Base-by-base conservation (phyloP, 169 alveolate genomes). In the Eimeria acervulina region DNA sequence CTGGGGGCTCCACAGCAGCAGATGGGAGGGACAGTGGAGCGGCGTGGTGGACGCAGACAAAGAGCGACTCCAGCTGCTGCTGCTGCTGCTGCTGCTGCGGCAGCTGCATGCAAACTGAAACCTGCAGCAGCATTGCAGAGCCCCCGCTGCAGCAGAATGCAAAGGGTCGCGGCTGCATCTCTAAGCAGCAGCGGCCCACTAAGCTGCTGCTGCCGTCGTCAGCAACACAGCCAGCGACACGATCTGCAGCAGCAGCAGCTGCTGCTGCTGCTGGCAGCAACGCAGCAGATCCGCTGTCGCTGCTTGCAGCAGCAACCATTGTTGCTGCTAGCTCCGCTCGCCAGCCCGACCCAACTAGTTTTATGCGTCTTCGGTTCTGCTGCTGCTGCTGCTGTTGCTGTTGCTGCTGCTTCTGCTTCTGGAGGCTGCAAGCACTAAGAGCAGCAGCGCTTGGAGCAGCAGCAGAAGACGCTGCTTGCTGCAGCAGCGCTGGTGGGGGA, bases 151-250 rank as follows among this genome's bases (percentile, higher is more conserved):
- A 83, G 91, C 91, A 83, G 74, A 83, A 52, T 0, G 10, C 51
- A 5, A 83, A 51, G 1, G 91, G 91, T 36, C 28, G 68, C 72
- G 91, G 91, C 68, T 83, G 72, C 91, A 83, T 83, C 72, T 83
- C 91, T 8, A 83, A 28, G 74, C n/a, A n/a, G 72, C 91, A 51
- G 52, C 36, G 44, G 26, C 91, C 91, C 13, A 83, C 91, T 23
- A 83, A 63, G 91, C 91, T 52, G 91, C 91, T 51, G 91, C 91
- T 83, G 91, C 91, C 91, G 28, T 83, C 91, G n/a, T 44, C 68
- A 44, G 23, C 44, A 12, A 52, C 51, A 31, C 91, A 83, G 51
- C 91, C 91, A 44, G 91, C 91, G 51, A 83, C 72, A 44, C 91
- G 74, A 51, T 8, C 91, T 51, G 91, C 72, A 31, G 68, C 72